Conservation (phyloP, 2,329 filamentous ascomycete genomes). For the Neofusicoccum cordaticola region DNA sequence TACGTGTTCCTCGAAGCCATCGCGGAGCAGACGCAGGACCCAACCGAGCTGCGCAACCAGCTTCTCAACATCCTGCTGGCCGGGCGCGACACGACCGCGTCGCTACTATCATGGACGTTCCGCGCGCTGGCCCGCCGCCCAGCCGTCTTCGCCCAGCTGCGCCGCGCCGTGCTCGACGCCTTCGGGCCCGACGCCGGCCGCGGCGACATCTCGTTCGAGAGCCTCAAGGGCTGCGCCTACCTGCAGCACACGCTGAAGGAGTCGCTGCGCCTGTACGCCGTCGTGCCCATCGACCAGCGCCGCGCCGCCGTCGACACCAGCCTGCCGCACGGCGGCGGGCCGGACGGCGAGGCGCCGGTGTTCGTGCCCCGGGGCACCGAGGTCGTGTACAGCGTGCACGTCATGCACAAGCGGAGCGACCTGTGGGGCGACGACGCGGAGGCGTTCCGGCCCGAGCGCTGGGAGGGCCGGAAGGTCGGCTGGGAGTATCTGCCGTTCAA, state of each 20-base stretch:
- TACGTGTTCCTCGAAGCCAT: conserved; percentile 50
- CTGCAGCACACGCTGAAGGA: conserved; percentile 67
- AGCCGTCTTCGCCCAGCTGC: conserved; percentile 34
- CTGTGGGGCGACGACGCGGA: conserved; percentile 50
- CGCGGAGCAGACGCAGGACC: conserved; percentile 45
- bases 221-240: conserved; percentile 28
- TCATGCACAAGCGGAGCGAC: conserved; percentile 52
- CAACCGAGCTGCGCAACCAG: conserved; percentile 42
- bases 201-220: no score
- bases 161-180: conserved; percentile 39
- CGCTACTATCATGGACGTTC: conserved; percentile 39
- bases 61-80: conserved; percentile 47
- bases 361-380: conserved; percentile 48
- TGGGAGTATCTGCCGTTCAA: conserved; percentile 42
- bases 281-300: conserved; percentile 55
- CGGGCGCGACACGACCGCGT: conserved; percentile 41
- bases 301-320: conserved; percentile 48
- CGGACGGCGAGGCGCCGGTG: conserved; percentile 49
- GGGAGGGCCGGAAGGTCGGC: conserved; percentile 37
- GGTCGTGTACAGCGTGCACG: conserved; percentile 45
- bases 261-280: conserved; percentile 56
- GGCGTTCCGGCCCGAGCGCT: conserved; percentile 50
- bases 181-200: conserved; percentile 37
- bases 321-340: conserved; percentile 50
- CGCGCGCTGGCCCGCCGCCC: conserved; percentile 40